phyloP scores from a whole-genome alignment of 2,329 filamentous ascomycete species.

The Chrysosporium queenslandicum region DNA sequence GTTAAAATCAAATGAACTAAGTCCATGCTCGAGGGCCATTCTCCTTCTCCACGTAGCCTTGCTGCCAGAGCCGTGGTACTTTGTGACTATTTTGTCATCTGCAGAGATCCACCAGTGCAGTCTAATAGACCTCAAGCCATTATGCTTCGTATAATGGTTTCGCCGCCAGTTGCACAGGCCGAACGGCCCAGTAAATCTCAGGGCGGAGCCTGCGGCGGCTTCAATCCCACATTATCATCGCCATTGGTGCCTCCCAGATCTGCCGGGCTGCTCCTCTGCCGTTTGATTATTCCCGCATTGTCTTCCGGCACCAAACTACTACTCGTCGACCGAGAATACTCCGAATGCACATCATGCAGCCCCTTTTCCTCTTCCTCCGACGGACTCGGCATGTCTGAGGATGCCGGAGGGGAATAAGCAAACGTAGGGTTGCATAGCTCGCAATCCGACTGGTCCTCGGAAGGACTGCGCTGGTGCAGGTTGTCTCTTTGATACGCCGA shows the following conservation, averaged over 20 bases:
- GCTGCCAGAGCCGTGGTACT: no score
- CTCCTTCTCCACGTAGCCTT: no score
- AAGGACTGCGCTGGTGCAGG: not conserved
- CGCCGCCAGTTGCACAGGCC: no score
- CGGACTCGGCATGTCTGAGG: conserved; percentile 17
- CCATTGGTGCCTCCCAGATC: conserved; percentile 4
- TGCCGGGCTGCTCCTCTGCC: conserved; percentile 17
- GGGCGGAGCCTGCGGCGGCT: not conserved
- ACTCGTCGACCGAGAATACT: conserved; percentile 9
- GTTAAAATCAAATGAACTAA: not conserved
- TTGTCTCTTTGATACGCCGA: conserved; percentile 18
- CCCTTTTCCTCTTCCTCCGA: conserved; percentile 20
- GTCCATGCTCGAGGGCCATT: not conserved
- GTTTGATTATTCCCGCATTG: not conserved
- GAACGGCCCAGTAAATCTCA: not conserved
- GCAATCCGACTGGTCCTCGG: conserved; percentile 10
- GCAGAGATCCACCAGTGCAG: not conserved
- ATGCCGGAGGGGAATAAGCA: conserved; percentile 33
- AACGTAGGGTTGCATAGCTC: conserved; percentile 25
- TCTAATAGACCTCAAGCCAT: not conserved
- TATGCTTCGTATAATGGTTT: not conserved
- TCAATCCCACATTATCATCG: not conserved
- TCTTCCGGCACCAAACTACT: conserved; percentile 6
- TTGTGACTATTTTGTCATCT: not conserved
- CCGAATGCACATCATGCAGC: conserved; percentile 11